Conservation (phyloP, 2,329 filamentous ascomycete genomes). For the Aspergillaceae sp. region DNA sequence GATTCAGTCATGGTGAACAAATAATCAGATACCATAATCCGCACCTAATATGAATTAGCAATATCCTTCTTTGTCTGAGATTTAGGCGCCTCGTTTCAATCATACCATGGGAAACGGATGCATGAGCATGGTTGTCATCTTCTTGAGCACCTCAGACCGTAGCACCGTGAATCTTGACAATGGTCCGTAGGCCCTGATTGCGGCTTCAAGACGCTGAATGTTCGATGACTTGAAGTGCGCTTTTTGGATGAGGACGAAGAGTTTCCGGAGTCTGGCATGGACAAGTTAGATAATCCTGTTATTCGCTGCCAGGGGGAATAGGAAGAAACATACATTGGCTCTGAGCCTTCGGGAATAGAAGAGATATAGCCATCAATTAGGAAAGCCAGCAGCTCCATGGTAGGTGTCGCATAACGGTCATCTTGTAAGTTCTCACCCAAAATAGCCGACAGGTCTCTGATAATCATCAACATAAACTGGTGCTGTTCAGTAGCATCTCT, state of each 20-base stretch:
- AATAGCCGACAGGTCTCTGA: conserved; percentile 47
- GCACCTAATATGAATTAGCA: conserved; percentile 22
- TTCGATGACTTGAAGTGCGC: conserved; percentile 76
- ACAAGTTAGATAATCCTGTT: conserved; percentile 4
- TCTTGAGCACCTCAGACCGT: conserved; percentile 52
- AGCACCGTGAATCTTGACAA: conserved; percentile 50
- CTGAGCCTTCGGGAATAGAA: conserved; percentile 37
- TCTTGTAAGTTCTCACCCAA: conserved; percentile 46
- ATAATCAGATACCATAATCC: conserved; percentile 27
- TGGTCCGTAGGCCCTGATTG: conserved; percentile 68
- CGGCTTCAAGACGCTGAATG: conserved; percentile 71
- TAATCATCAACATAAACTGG: conserved; percentile 37
- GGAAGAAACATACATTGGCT: conserved; percentile 21
- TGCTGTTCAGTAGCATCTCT: conserved; percentile 18
- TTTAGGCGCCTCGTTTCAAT: background rate
- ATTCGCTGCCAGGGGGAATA: background rate
- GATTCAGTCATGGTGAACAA: conserved; percentile 27
- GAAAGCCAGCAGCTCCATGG: conserved; percentile 69
- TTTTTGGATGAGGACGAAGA: conserved; percentile 67
- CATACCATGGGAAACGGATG: conserved; percentile 76
- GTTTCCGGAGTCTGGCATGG: conserved; percentile 42
- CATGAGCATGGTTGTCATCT: conserved; percentile 62
- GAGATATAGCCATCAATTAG: conserved; percentile 55
- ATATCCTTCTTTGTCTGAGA: background rate
- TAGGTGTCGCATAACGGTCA: conserved; percentile 65